phyloP scores from a whole-genome alignment of 2,329 filamentous ascomycete genomes.

The Cryphonectria naterciae region DNA sequence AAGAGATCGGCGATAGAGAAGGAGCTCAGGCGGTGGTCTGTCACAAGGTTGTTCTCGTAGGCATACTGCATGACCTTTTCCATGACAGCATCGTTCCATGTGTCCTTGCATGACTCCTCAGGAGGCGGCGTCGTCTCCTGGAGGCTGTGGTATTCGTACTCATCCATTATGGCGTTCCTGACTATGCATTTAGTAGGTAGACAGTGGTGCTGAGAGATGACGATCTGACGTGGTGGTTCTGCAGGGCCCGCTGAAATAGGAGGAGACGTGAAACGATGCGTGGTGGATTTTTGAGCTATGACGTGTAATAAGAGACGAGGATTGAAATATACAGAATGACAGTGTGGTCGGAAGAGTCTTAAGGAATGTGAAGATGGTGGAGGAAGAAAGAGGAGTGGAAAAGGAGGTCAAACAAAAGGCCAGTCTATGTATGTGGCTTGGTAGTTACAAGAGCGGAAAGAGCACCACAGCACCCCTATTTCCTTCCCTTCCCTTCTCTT shows the following conservation, averaged over 20 bases:
- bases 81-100: neutral
- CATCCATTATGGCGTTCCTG: neutral
- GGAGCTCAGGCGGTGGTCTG: conserved; percentile 23
- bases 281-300: neutral
- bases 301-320: neutral
- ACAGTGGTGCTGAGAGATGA: neutral
- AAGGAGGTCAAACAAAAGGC: neutral
- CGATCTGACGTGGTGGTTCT: neutral
- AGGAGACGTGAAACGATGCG: neutral
- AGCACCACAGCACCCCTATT: neutral
- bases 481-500: neutral
- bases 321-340: neutral
- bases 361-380: neutral
- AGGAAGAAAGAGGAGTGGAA: neutral
- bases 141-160: neutral
- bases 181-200: neutral
- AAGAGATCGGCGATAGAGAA: conserved; percentile 26
- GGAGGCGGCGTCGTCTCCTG: too few species aligned
- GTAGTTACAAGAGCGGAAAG: neutral
- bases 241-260: neutral
- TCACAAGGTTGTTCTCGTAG: conserved; percentile 22
- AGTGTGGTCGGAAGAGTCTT: neutral
- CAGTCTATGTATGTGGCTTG: neutral
- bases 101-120: neutral
- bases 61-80: conserved; percentile 22